Base-by-base conservation (phyloP, 441 rosid genomes). In the Eruca vesicaria region DNA sequence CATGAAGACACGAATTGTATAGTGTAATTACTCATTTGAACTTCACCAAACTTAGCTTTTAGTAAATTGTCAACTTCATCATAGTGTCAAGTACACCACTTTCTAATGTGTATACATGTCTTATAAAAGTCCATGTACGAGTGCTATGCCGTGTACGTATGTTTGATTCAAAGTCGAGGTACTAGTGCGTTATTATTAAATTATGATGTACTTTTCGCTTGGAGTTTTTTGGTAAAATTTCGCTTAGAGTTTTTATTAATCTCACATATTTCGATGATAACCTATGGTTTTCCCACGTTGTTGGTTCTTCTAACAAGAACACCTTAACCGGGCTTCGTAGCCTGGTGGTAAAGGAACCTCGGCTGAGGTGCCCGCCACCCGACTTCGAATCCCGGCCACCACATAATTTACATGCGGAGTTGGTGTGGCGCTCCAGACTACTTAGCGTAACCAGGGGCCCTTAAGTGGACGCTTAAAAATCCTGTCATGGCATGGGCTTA, bases 31-130 rank as follows among this genome's bases (percentile, higher is more conserved):
- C 77, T 66, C 67, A 52, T 71, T 60, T 66, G 73, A 77, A 77
- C 62, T 66, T 66, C 77, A 60, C 80, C 77, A 77, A 77, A 71
- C 80, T 77, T 50, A 50, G 57, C 69, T 62, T 56, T 66, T 65
- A 28, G 72, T 66, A 36, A 50, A 19, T 59, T 71, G 76, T 77
- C 80, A 77, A 77, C 73, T 29, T 71, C 68, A 26, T 70, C 68
- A 19, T 71, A 45, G 72, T 77, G 76, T 71, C 72, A 65, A 66
- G 31, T 66, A 77, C 68, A 71, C 76, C 76, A 58, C 57, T 77
- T 71, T 65, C 12, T 19, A n/a, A 38, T 66, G 62, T 65, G 23
- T 31, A 59, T 26, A 21, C 58, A 35, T 21, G 12, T 53, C 33
- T 21, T 12, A 33, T 35, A 18, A 55, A 69, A 69, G 74, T 69